These are phyloP conservation scores for Magnaporthiopsis poae DNA, from an alignment of 2,329 filamentous ascomycete genomes.

Conservation along the genomic window DNA sequence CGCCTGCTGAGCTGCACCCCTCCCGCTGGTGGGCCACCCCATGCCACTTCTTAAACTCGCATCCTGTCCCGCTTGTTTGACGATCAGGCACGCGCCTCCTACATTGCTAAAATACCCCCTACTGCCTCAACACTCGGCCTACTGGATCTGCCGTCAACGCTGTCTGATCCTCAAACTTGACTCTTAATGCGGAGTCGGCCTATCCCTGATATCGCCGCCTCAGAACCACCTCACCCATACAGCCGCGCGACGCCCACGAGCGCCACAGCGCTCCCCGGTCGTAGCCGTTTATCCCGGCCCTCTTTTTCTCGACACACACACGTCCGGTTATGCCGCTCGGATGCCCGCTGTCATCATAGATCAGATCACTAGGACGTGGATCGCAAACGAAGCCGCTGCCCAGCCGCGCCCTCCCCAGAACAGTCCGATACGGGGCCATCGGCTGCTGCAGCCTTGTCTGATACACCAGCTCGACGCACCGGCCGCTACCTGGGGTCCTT, in stretches of 20 bases:
- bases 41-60: conserved; percentile 33
- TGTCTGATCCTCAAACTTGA: conserved; percentile 22
- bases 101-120: conserved; percentile 25
- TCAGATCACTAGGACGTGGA: conserved; percentile 40
- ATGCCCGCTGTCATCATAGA: conserved; percentile 46
- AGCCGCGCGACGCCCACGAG: not conserved
- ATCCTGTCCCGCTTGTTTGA: conserved; percentile 27
- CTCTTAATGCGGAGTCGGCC: conserved; percentile 16
- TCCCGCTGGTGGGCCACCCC: conserved; percentile 16
- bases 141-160: conserved; percentile 17
- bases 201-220: conserved; percentile 6
- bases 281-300: not conserved
- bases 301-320: conserved; percentile 17
- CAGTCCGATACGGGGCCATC: conserved; percentile 29
- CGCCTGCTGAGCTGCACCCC: conserved; percentile 6
- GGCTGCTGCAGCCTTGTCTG: conserved; percentile 27
- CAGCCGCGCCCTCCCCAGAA: conserved; percentile 27
- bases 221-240: conserved; percentile 6
- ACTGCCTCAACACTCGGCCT: conserved; percentile 25
- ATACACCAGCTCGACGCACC: conserved; percentile 26
- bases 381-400: conserved; percentile 26
- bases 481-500: conserved; percentile 20
- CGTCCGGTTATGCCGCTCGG: conserved; percentile 35
- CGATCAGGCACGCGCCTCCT: conserved; percentile 25
- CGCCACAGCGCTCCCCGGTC: not conserved